Evolutionary conservation across 208 protist genomes (phyloP).

Genomic region (Acanthamoeba culbertsoni): DNA sequence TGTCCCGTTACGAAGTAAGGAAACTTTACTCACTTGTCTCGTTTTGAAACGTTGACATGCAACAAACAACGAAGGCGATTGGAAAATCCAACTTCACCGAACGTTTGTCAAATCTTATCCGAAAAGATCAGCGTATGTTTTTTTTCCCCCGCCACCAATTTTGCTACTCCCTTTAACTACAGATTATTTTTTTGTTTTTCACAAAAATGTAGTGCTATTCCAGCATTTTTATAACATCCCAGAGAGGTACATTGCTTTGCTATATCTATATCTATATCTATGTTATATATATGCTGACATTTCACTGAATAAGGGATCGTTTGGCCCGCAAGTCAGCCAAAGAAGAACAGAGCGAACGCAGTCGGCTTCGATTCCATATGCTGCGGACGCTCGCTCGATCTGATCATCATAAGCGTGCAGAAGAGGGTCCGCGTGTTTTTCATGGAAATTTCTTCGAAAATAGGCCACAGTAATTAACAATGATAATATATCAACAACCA

Average conservation of each 20-base stretch:
- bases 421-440: neutral
- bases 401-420: neutral
- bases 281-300: too few species aligned
- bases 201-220: neutral
- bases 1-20: neutral
- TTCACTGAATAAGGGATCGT: too few species aligned
- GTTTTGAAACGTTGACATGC: too few species aligned
- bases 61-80: too few species aligned
- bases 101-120: neutral
- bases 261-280: neutral
- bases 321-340: neutral
- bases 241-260: neutral
- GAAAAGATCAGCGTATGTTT: constrained; percentile 23
- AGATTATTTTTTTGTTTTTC: neutral
- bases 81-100: neutral
- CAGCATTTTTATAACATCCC: neutral
- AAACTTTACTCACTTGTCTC: neutral
- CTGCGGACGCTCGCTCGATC: neutral
- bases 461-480: too few species aligned
- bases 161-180: neutral
- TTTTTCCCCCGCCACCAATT: neutral
- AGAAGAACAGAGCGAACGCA: neutral
- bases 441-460: neutral
- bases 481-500: too few species aligned
- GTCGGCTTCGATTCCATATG: neutral